Conservation (phyloP, 2,329 filamentous ascomycete species). For the Aspergillus calidoustus region DNA sequence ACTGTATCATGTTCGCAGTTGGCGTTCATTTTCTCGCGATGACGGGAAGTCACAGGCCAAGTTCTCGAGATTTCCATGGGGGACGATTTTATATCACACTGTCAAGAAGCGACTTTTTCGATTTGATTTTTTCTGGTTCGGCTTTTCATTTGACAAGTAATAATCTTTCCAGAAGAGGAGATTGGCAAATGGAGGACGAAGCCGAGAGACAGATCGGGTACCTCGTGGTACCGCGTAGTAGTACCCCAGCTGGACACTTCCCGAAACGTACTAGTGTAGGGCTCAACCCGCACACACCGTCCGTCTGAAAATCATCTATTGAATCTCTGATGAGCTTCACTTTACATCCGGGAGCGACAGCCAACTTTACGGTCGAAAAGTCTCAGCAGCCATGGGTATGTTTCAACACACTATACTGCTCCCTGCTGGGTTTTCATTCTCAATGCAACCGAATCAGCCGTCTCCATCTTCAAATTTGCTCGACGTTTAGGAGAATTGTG, state of each 20-base stretch:
- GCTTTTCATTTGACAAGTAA: no score
- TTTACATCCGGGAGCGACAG: slow-evolving; percentile 46
- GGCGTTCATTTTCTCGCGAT: no score
- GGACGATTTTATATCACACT: no score
- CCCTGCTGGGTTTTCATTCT: not conserved
- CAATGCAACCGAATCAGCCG: not conserved
- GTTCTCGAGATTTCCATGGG: no score
- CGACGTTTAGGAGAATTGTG: not conserved
- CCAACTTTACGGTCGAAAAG: slow-evolving; percentile 45
- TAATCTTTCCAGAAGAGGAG: no score
- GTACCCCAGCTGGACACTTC: slow-evolving; percentile 11
- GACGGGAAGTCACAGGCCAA: no score
- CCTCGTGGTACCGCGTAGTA: not conserved
- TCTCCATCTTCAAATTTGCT: not conserved
- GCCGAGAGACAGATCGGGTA: not conserved
- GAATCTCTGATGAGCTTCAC: slow-evolving; percentile 42
- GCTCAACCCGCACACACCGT: slow-evolving; percentile 50
- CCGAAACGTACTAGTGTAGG: slow-evolving; percentile 44
- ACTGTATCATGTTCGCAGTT: no score
- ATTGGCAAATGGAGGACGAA: no score
- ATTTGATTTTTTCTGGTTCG: no score
- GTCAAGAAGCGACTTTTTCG: no score
- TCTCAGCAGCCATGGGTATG: slow-evolving; percentile 52
- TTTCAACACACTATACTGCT: slow-evolving; percentile 12
- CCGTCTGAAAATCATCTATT: slow-evolving; percentile 46